Base-by-base conservation (phyloP, 352 stramenopile species). In the Pythium dissimile region DNA sequence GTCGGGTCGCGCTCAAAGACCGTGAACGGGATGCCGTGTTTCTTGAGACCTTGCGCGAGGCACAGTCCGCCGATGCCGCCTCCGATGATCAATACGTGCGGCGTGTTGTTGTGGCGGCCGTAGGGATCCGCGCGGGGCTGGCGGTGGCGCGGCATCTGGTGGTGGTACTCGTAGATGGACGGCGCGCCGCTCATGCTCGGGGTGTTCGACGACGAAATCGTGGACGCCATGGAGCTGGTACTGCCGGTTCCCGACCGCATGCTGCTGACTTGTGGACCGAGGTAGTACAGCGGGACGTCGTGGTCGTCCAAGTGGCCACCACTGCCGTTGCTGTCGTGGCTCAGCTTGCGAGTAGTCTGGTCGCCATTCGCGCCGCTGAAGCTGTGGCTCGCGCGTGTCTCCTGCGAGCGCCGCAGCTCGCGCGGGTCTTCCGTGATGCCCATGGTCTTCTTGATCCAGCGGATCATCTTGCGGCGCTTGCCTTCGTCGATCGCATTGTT, bases 1-100 rank as follows among this genome's bases (percentile, higher is more conserved):
- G 76, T 72, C 20, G 73, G 73, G 21, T 88, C 77, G 21, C 75
- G 64, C 31, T 87, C 77, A 42, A 85, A 87, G 26, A 87, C 67
- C 1, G 77, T 88, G 62, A 88, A 85, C 1, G 71, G 73, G 52
- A 88, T 82, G 26, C 73, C 75, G 18, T 68, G 23, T 26, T 77
- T 79, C 45, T 77, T 77, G 52, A 88, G 73, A 0, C 77, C 77
- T 52, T 88, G 75, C 0, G 77, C 77, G 18, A 88, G 71, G 32
- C 72, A 85, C 0, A 88, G 61, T 0, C 77, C 77, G 7, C 77
- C 75, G 18, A 88, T 77, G 7, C 77, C 73, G 9, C 50, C 77
- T 16, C 77, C 77, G n/a, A 85, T 52, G 50, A 66, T 66, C 7
- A 66, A 31, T 20, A 66, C 59, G 23, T 65, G 45, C 7, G 58